Conservation (phyloP, 2,329 filamentous ascomycete species). For the Coleophoma crateriformis region DNA sequence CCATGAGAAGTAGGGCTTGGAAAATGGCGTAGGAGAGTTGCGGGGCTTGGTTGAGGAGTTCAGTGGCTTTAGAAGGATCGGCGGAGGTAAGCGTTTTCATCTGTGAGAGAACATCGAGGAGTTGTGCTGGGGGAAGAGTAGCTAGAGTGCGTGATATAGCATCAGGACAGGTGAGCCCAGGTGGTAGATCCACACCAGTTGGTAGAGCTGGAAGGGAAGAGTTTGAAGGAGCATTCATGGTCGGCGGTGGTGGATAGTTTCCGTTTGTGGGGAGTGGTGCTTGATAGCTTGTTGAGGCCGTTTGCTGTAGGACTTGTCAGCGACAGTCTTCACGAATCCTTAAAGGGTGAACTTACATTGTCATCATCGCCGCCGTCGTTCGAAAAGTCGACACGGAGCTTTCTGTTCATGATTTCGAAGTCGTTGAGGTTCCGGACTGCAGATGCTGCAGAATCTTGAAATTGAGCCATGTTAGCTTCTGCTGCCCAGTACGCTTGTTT, state of each 20-base stretch:
- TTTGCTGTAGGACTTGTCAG: conserved; percentile 11
- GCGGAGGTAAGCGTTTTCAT: conserved; percentile 86
- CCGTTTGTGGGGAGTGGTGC: conserved; percentile 20
- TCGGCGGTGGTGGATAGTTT: conserved; percentile 22
- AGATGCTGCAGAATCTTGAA: conserved; percentile 71
- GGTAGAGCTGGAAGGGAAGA: conserved; percentile 74
- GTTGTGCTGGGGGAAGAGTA: conserved; percentile 78
- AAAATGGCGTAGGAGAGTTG: conserved; percentile 95
- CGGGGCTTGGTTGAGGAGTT: conserved; percentile 81
- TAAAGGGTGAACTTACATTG: conserved; percentile 21
- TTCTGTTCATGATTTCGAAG: conserved; percentile 90
- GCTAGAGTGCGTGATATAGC: conserved; percentile 88
- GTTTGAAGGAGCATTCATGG: conserved; percentile 26
- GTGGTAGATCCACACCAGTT: conserved; percentile 75
- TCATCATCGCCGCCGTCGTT: conserved; percentile 74
- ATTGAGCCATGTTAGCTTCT: neutral
- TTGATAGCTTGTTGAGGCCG: conserved; percentile 29
- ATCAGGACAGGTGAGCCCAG: conserved; percentile 78
- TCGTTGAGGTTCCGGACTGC: conserved; percentile 95
- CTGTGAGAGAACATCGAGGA: conserved; percentile 88
- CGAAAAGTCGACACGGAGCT: conserved; percentile 91
- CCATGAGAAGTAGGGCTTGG: conserved; percentile 88
- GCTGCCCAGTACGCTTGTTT: conserved; percentile 3
- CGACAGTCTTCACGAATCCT: neutral
- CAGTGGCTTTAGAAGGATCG: conserved; percentile 78